Base-by-base conservation (phyloP, 1,139 yeast genomes). In the Kluyveromyces marxianus region DNA sequence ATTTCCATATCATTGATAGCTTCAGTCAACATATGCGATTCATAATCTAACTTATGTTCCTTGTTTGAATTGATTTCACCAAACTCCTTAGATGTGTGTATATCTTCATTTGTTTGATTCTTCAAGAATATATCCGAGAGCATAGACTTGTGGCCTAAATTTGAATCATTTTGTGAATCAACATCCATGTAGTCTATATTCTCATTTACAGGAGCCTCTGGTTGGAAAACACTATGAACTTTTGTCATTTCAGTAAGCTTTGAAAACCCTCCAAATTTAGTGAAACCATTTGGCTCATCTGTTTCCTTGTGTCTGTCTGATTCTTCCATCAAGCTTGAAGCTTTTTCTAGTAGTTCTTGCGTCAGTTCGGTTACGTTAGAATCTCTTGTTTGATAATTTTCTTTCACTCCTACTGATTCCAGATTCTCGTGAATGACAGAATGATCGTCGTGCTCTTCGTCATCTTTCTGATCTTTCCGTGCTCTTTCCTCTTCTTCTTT, bases 211-310 rank as follows among this genome's bases (percentile, higher is more conserved):
- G 25, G 21, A 14, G 21, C n/a, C 8, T 35, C 34, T 3, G 34
- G 35, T 39, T 60, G 72, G 41, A 58, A 71, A 32, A 66, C 54
- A 35, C 71, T 69, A 29, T 67, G 60, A 34, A 68, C 65, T 60
- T 66, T 68, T 0, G 72, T 68, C 64, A 69, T 67, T 37, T 68
- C 71, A 5, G 63, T 58, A 7, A 66, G 39, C 24, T 50, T 56
- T 33, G 47, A 37, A 7, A 48, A 40, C 7, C 46, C 52, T 3
- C 49, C 46, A 35, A 37, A 42, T 21, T 35, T 44, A 3, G 48
- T 42, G 28, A 45, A 40, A 50, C 62, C 37, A 41, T 37, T 26
- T 25, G n/a, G 26, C 32, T 44, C 42, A 28, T 45, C 55, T 46
- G 48, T 37, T 6, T 10, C 14, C 7, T 6, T 10, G 14, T 6